Conservation (phyloP, 257 asterid species). For the Ocimum tenuiflorum region DNA sequence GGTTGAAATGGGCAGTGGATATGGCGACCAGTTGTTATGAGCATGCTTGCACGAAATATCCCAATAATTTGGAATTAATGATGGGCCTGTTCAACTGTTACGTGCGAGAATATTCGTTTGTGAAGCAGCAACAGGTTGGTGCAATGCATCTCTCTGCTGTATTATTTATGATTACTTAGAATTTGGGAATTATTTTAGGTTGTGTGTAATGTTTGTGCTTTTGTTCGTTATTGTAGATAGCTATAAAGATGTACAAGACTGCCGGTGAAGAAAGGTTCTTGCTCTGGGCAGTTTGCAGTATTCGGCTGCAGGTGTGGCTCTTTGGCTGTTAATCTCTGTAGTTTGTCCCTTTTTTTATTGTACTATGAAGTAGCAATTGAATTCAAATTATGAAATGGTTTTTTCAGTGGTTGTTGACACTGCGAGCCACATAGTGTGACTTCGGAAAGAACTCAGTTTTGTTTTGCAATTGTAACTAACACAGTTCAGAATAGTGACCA, state of each 20-base stretch:
- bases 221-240: constrained; percentile 54
- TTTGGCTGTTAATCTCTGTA: constrained; percentile 9
- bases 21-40: constrained; percentile 93
- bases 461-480: background rate
- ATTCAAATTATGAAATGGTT: background rate
- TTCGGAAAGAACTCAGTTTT: background rate
- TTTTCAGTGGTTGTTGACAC: background rate
- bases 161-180: background rate
- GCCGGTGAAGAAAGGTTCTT: constrained; percentile 84
- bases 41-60: constrained; percentile 70
- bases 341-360: background rate
- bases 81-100: constrained; percentile 91
- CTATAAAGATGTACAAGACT: constrained; percentile 90
- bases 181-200: background rate
- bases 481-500: background rate
- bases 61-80: constrained; percentile 78
- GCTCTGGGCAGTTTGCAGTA: constrained; percentile 99
- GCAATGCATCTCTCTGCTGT: constrained; percentile 7
- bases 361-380: background rate
- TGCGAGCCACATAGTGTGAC: background rate
- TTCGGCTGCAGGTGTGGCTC: constrained; percentile 79
- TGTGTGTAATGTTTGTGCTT: background rate
- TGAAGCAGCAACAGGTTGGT: constrained; percentile 97
- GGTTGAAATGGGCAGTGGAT: constrained; percentile 53
- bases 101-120: constrained; percentile 84